Conservation (phyloP, 139 green algal species). For the Chlamydomonas sp. region DNA sequence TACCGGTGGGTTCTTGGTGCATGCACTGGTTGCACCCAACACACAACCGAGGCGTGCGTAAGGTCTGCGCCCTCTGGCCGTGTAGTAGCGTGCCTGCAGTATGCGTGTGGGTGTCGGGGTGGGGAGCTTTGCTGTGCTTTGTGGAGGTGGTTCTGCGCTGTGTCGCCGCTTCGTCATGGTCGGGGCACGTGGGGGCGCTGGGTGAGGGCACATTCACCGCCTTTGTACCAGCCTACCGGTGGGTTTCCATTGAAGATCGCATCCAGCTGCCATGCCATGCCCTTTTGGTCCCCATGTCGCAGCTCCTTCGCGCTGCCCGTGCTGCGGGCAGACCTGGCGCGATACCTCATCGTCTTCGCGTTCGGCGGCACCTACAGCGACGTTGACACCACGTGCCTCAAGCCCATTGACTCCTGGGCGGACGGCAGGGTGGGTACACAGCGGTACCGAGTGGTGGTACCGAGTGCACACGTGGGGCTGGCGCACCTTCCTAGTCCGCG, state of each 20-base stretch:
- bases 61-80: not conserved
- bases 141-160: no score
- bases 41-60: no score
- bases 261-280: not conserved
- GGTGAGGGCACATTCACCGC: not conserved
- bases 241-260: not conserved
- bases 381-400: slow-evolving; percentile 23
- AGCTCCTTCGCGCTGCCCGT: slow-evolving; percentile 24
- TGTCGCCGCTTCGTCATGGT: not conserved
- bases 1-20: not conserved
- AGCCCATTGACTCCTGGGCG: slow-evolving; percentile 21
- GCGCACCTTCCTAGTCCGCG: not conserved
- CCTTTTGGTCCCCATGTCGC: not conserved
- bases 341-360: slow-evolving; percentile 33
- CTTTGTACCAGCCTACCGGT: slow-evolving; percentile 12
- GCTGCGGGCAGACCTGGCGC: slow-evolving; percentile 33
- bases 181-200: not conserved
- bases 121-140: not conserved
- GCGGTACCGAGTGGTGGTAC: not conserved
- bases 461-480: not conserved
- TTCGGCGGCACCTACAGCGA: slow-evolving; percentile 41
- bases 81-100: not conserved
- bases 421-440: not conserved
- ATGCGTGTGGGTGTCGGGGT: not conserved
- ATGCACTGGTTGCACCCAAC: not conserved